Conservation (phyloP, 768 basidiomycete genomes). For the Tricholoma hemisulphureum region DNA sequence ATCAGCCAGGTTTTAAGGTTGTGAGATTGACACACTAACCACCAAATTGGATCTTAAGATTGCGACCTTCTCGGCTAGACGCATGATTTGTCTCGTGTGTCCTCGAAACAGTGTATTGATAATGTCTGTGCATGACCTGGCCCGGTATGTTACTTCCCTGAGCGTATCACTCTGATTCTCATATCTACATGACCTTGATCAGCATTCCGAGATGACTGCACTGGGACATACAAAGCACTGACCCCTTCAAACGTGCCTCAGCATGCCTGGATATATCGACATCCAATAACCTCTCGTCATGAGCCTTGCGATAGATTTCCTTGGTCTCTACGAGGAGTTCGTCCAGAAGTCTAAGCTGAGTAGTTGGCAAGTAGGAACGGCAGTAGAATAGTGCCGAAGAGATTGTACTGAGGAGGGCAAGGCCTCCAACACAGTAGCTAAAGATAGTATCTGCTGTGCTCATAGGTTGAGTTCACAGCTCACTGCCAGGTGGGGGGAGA, state of each 20-base stretch:
- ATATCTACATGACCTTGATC: not conserved
- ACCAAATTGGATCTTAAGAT: not conserved
- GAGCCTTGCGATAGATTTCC: not conserved
- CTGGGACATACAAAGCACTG: not conserved
- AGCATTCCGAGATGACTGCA: not conserved
- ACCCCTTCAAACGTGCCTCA: not conserved
- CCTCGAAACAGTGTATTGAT: not conserved
- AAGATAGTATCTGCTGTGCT: not conserved
- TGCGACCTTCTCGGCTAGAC: not conserved
- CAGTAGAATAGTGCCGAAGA: not conserved
- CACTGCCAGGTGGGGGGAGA: not conserved
- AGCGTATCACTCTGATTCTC: not conserved
- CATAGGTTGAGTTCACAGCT: not conserved
- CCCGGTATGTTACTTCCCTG: not conserved
- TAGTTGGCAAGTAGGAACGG: not conserved
- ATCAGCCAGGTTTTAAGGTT: not conserved
- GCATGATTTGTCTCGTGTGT: not conserved
- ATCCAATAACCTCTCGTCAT: not conserved
- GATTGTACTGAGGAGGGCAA: constrained; percentile 5
- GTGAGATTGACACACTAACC: not conserved
- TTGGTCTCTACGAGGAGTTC: constrained; percentile 5
- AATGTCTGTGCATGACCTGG: not conserved
- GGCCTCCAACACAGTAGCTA: constrained; percentile 8
- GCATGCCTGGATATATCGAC: not conserved
- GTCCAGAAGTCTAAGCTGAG: constrained; percentile 2